Evolutionary conservation across 208 protist species (phyloP).

Genomic region (Strigomonas culicis): DNA sequence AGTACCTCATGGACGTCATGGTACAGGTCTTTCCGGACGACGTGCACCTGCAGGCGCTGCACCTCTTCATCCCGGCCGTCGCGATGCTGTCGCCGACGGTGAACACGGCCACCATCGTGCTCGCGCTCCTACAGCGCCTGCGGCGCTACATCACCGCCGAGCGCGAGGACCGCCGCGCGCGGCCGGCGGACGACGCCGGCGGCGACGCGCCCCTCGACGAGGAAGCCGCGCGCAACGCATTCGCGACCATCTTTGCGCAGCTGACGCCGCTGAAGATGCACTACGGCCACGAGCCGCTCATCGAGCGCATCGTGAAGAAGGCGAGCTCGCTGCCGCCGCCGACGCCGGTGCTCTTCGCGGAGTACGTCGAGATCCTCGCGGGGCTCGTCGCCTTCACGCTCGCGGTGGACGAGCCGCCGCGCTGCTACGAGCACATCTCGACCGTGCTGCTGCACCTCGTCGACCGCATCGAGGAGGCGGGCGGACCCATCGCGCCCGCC

Average conservation of each 20-base stretch:
- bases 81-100: slow-evolving; percentile 76
- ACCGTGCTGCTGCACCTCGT: slow-evolving; percentile 11
- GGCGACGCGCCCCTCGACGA: not conserved
- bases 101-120: slow-evolving; percentile 87
- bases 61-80: slow-evolving; percentile 72
- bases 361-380: slow-evolving; percentile 47
- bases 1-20: slow-evolving; percentile 98
- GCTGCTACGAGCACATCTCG: slow-evolving; percentile 17
- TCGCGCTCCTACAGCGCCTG: slow-evolving; percentile 88
- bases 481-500: slow-evolving; percentile 15
- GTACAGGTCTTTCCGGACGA: slow-evolving; percentile 98
- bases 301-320: slow-evolving; percentile 28
- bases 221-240: not conserved
- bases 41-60: slow-evolving; percentile 95
- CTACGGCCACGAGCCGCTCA: slow-evolving; percentile 16
- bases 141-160: slow-evolving; percentile 57
- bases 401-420: not conserved
- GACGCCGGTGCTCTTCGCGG: slow-evolving; percentile 30
- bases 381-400: not conserved
- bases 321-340: slow-evolving; percentile 21
- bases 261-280: slow-evolving; percentile 33
- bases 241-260: slow-evolving; percentile 34
- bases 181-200: not conserved
- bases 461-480: slow-evolving; percentile 11
- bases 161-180: slow-evolving; percentile 17